Percentiles rank a stretch among this genome's conserved stretches.
phyloP scores from a whole-genome alignment of 2,329 filamentous ascomycete genomes.

The Claviceps pusilla region DNA sequence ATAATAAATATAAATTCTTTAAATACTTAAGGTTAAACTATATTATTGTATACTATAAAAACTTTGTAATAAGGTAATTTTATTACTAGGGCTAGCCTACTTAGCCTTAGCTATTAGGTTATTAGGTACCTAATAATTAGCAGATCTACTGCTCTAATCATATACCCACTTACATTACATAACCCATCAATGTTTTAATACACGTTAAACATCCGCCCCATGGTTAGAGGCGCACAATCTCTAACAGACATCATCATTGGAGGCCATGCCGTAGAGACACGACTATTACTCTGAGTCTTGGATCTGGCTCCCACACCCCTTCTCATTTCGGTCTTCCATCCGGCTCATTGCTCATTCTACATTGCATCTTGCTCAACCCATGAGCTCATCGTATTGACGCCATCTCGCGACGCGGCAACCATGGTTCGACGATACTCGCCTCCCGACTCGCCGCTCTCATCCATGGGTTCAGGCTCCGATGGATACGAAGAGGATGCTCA shows the following conservation, averaged over 20 bases:
- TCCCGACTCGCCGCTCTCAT: conserved; percentile 33
- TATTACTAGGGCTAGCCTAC: too few species aligned
- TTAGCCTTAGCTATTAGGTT: too few species aligned
- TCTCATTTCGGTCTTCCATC: not conserved
- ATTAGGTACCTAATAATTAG: not conserved
- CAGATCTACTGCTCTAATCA: not conserved
- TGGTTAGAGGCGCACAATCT: not conserved
- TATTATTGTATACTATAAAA: too few species aligned
- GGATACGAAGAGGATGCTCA: conserved; percentile 31
- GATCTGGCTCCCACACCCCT: not conserved
- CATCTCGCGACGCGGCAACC: conserved; percentile 10
- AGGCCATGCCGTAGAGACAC: not conserved
- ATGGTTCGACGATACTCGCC: conserved; percentile 24
- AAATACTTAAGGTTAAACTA: too few species aligned
- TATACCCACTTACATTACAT: not conserved
- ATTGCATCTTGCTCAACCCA: not conserved
- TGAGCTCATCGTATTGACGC: not conserved
- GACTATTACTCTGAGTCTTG: not conserved
- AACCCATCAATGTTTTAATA: not conserved
- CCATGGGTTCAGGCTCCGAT: conserved; percentile 28
- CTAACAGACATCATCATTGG: not conserved
- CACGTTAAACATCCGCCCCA: not conserved
- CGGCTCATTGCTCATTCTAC: not conserved
- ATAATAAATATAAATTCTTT: too few species aligned
- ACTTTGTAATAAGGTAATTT: too few species aligned